Conservation (phyloP, 169 alveolate genomes). For the Babesia sp. region DNA sequence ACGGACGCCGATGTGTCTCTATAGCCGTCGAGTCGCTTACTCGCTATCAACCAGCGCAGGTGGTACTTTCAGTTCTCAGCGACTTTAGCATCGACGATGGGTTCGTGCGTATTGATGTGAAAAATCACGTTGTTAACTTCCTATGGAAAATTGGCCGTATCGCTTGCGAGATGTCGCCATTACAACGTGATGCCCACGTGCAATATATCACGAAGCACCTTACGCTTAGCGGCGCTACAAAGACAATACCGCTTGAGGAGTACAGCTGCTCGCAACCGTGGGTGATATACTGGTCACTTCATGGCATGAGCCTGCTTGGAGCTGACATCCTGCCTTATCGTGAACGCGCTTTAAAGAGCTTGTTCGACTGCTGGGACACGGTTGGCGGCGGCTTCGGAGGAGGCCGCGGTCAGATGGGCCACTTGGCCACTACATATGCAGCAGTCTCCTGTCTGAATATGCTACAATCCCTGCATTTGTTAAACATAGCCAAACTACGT, state of each 20-base stretch:
- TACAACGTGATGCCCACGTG: slow-evolving; percentile 41
- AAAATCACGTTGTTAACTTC: not conserved
- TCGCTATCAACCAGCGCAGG: not conserved
- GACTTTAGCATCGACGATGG: slow-evolving; percentile 32
- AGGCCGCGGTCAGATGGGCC: slow-evolving; percentile 85
- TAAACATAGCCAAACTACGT: slow-evolving; percentile 85
- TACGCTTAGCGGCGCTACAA: slow-evolving; percentile 22
- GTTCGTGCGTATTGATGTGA: slow-evolving; percentile 3
- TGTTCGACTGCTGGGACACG: slow-evolving; percentile 61
- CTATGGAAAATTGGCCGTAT: slow-evolving; percentile 14
- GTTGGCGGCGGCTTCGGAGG: slow-evolving; percentile 91
- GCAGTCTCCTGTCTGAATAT: slow-evolving; percentile 80
- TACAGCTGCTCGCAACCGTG: slow-evolving; percentile 60
- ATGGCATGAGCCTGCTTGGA: slow-evolving; percentile 41
- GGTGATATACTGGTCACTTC: slow-evolving; percentile 62
- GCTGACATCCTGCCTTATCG: slow-evolving; percentile 36
- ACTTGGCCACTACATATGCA: slow-evolving; percentile 92
- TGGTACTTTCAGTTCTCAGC: slow-evolving; percentile 6
- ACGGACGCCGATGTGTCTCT: not conserved
- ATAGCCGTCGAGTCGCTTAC: not conserved
- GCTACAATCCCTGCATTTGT: slow-evolving; percentile 79
- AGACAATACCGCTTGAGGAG: slow-evolving; percentile 31
- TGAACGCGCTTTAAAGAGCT: slow-evolving; percentile 33
- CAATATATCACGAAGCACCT: slow-evolving; percentile 34
- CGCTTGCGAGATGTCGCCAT: slow-evolving; percentile 20